phyloP scores from a whole-genome alignment of 2,329 filamentous ascomycete genomes.

The Bertia moriformis region DNA sequence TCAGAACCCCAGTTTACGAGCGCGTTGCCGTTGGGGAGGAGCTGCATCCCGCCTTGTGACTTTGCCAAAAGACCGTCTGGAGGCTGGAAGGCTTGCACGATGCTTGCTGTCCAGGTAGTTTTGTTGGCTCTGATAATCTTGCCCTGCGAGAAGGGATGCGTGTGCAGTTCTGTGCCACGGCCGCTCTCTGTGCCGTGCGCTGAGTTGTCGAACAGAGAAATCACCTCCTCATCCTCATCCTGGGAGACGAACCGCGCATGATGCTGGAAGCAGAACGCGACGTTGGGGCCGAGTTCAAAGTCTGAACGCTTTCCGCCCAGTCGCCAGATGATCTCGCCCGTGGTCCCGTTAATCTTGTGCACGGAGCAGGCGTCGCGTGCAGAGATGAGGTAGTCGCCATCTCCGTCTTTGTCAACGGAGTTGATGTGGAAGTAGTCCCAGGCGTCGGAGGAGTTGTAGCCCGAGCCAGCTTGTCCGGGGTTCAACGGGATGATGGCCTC shows the following conservation, averaged over 20 bases:
- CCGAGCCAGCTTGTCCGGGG: constrained; percentile 16
- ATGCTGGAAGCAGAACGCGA: constrained; percentile 29
- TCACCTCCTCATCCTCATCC: constrained; percentile 27
- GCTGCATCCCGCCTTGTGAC: constrained; percentile 36
- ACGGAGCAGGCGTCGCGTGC: constrained; percentile 23
- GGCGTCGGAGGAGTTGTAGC: constrained; percentile 11
- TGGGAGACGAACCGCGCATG: constrained; percentile 30
- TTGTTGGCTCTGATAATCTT: constrained; percentile 29
- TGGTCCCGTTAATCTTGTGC: constrained; percentile 23
- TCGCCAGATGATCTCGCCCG: constrained; percentile 27
- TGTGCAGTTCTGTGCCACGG: constrained; percentile 11
- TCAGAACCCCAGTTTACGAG: constrained; percentile 41
- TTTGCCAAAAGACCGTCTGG: constrained; percentile 31
- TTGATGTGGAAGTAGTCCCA: constrained; percentile 39
- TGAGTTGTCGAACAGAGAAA: constrained; percentile 39
- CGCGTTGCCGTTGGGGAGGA: constrained; percentile 34
- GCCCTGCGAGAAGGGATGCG: constrained; percentile 22
- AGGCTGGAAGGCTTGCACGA: constrained; percentile 29
- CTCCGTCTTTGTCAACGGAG: constrained; percentile 26
- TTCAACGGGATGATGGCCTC: constrained; percentile 29
- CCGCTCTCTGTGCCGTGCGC: constrained; percentile 27
- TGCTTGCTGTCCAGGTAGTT: constrained; percentile 21
- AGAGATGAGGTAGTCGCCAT: constrained; percentile 30
- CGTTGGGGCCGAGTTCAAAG: constrained; percentile 17
- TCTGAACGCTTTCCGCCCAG: constrained; percentile 25